These are phyloP conservation scores for Actinomortierella ambigua DNA, from an alignment of 371 early-diverging fungal species.

Conservation along the genomic window DNA sequence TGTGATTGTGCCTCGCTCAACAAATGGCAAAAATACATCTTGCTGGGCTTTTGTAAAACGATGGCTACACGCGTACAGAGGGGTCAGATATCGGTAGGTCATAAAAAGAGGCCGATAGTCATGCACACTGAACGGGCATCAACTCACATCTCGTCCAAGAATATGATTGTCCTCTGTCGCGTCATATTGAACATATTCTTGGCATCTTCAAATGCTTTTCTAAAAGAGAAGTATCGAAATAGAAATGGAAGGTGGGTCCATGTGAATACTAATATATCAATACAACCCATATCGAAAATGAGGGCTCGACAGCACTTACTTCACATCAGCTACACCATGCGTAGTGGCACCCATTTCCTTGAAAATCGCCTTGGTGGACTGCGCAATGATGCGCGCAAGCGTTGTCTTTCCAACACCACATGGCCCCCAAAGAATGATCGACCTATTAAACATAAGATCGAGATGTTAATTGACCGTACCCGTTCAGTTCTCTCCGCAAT, in stretches of 20 bases:
- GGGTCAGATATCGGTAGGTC: neutral
- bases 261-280: too few species aligned
- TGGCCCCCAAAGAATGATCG: slow-evolving; percentile 75
- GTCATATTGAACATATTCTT: slow-evolving; percentile 57
- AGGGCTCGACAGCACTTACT: slow-evolving; percentile 18
- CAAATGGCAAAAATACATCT: slow-evolving; percentile 80
- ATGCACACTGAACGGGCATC: too few species aligned
- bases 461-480: too few species aligned
- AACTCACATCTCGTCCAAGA: slow-evolving; percentile 80
- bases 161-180: slow-evolving; percentile 73
- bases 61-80: slow-evolving; percentile 51
- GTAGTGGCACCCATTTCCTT: slow-evolving; percentile 77
- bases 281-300: too few species aligned
- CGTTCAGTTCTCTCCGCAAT: neutral
- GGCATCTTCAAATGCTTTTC: slow-evolving; percentile 78
- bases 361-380: slow-evolving; percentile 65
- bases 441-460: slow-evolving; percentile 12
- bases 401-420: slow-evolving; percentile 92
- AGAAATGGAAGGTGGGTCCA: too few species aligned
- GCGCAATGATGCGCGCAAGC: slow-evolving; percentile 74
- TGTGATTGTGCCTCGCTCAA: slow-evolving; percentile 81
- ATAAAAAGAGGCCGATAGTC: too few species aligned
- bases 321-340: slow-evolving; percentile 72
- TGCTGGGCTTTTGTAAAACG: slow-evolving; percentile 90
- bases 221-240: slow-evolving; percentile 17